Conservation (phyloP, 2,329 filamentous ascomycete genomes). For the Fusarium sp. region DNA sequence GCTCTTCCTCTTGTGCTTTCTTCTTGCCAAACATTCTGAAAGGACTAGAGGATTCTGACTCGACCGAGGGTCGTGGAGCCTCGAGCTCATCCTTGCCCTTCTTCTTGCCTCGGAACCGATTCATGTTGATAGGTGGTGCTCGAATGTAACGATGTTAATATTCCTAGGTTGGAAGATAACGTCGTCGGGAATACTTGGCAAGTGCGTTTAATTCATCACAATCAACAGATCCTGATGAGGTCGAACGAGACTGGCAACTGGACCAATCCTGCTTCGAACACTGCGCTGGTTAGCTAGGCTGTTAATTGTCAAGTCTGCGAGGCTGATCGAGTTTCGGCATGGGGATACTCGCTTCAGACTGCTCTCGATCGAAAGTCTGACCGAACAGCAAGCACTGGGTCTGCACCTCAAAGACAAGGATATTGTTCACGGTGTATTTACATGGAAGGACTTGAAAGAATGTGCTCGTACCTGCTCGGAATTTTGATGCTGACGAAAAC, state of each 20-base stretch:
- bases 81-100: slow-evolving; percentile 68
- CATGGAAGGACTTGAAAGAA: neutral
- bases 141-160: slow-evolving; percentile 4
- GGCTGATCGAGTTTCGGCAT: neutral
- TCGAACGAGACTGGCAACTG: slow-evolving; percentile 22
- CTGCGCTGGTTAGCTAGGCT: slow-evolving; percentile 19
- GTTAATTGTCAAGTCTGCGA: neutral
- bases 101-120: slow-evolving; percentile 79
- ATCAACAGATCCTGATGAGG: neutral
- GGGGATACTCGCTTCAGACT: neutral
- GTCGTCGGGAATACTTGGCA: slow-evolving; percentile 1
- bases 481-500: slow-evolving; percentile 10
- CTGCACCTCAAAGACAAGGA: neutral
- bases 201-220: slow-evolving; percentile 39
- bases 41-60: slow-evolving; percentile 62
- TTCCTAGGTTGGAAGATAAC: slow-evolving; percentile 4
- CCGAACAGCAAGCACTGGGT: neutral
- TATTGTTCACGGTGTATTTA: neutral
- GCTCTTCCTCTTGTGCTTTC: slow-evolving; percentile 63
- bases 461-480: slow-evolving; percentile 32
- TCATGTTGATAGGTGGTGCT: slow-evolving; percentile 61
- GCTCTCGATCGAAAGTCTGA: neutral
- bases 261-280: slow-evolving; percentile 25
- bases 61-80: slow-evolving; percentile 59
- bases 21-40: slow-evolving; percentile 66